Percentiles rank a stretch among this genome's conserved stretches.
Evolutionary conservation across 1,284 basidiomycete genomes (phyloP).

Genomic region (Irpex lacteus): DNA sequence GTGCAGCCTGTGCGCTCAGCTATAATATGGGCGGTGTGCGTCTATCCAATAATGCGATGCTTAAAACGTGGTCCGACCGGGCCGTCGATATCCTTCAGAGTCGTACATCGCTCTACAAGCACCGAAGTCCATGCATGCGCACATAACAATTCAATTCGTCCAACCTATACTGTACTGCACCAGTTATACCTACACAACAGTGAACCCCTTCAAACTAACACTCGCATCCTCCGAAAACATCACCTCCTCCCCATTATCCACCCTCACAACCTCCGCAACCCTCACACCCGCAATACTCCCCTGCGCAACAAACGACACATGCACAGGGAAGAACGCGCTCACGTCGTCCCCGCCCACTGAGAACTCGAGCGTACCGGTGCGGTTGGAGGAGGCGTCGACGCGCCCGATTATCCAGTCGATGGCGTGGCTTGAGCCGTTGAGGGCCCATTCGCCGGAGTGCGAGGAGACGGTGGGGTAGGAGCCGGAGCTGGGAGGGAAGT

Average conservation of each 20-base stretch:
- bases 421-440: conserved; percentile 76
- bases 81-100: neutral
- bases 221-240: conserved; percentile 80
- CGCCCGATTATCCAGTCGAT: conserved; percentile 81
- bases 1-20: neutral
- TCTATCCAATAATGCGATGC: neutral
- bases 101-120: too few species aligned
- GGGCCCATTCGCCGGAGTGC: conserved; percentile 76
- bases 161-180: too few species aligned
- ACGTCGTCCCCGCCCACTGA: conserved; percentile 81
- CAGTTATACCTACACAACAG: conserved; percentile 34
- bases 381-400: conserved; percentile 56
- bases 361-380: conserved; percentile 86
- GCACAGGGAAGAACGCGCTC: conserved; percentile 91
- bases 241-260: conserved; percentile 59
- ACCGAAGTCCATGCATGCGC: too few species aligned
- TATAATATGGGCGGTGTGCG: neutral
- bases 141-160: neutral
- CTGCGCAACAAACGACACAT: conserved; percentile 77
- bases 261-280: conserved; percentile 54
- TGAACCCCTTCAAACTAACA: conserved; percentile 71
- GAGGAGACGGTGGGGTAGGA: conserved; percentile 85
- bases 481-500: conserved; percentile 51
- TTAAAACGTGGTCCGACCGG: neutral
- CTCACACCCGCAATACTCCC: conserved; percentile 76